Evolutionary conservation across 2,329 filamentous ascomycete species (phyloP).

Genomic region (Zymoseptoria brevis): DNA sequence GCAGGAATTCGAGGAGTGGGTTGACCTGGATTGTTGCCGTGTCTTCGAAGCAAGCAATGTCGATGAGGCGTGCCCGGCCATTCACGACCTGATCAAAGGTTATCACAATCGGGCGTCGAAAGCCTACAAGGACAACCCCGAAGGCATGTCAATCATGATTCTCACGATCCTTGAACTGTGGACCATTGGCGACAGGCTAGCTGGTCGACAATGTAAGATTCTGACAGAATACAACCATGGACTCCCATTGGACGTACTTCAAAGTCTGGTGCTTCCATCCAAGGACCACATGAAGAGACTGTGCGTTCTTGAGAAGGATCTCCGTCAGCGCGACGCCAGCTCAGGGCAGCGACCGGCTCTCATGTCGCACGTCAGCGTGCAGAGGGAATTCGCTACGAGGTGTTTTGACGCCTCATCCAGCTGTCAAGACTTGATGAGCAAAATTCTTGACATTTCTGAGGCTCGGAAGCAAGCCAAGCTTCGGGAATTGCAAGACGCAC

Average conservation of each 20-base stretch:
- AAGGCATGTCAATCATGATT: conserved; percentile 46
- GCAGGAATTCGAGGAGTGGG: conserved; percentile 14
- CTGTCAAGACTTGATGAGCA: conserved; percentile 15
- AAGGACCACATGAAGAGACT: conserved; percentile 45
- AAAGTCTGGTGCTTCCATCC: conserved; percentile 47
- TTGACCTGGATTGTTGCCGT: conserved; percentile 1
- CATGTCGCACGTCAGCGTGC: conserved; percentile 35
- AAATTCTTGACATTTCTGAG: conserved; percentile 31
- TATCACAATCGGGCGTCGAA: conserved; percentile 19
- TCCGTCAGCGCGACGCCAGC: conserved; percentile 34
- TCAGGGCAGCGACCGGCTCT: conserved; percentile 29
- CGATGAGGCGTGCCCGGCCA: conserved; percentile 2
- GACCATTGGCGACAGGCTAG: conserved; percentile 47
- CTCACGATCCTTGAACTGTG: conserved; percentile 52
- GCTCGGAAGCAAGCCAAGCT: conserved; percentile 29
- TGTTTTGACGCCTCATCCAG: conserved; percentile 35
- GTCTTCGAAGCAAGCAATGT: neutral
- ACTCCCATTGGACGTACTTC: conserved; percentile 44
- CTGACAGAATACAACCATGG: conserved; percentile 46
- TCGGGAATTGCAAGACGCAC: conserved; percentile 27
- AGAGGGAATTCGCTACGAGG: conserved; percentile 35
- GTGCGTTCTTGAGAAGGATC: conserved; percentile 42
- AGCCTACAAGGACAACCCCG: conserved; percentile 38
- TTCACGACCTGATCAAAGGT: conserved; percentile 6
- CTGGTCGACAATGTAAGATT: conserved; percentile 38